A percentile compares a stretch with the other conserved stretches of the same genome.
These are phyloP conservation scores for Globisporangium cystogenes DNA, from an alignment of 352 stramenopile genomes.

Conservation along the genomic window DNA sequence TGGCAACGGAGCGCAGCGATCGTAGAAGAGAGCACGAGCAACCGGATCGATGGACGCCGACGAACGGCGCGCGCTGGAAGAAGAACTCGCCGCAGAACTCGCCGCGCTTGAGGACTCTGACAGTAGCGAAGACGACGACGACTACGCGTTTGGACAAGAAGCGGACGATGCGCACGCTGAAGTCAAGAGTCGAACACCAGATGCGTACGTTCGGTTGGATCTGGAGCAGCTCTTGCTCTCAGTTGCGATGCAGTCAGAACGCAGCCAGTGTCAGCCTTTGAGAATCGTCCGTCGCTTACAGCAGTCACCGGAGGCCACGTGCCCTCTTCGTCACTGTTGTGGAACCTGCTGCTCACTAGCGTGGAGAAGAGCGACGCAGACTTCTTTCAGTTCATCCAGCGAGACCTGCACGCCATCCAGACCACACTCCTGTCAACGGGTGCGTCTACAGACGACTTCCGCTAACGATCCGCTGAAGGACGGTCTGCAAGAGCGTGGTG, in stretches of 20 bases:
- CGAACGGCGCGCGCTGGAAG: constrained; percentile 39
- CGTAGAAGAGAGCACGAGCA: no score
- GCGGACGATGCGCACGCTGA: no score
- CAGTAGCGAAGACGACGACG: not conserved
- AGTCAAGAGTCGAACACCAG: no score
- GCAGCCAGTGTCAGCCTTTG: not conserved
- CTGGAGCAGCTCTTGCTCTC: constrained; percentile 19
- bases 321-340: constrained; percentile 12
- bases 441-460: no score
- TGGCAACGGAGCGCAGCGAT: no score
- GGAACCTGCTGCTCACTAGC: constrained; percentile 27
- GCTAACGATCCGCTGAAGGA: no score
- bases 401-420: constrained; percentile 82
- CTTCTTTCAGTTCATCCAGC: constrained; percentile 29
- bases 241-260: not conserved
- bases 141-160: not conserved
- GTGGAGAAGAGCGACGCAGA: constrained; percentile 31
- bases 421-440: constrained; percentile 96
- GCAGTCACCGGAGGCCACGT: no score
- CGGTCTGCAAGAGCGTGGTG: no score
- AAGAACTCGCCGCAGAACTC: constrained; percentile 33
- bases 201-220: constrained; percentile 27
- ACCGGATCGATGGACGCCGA: constrained; percentile 35
- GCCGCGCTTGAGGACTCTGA: constrained; percentile 12
- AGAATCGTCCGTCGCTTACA: no score